phyloP scores from a whole-genome alignment of 1,139 yeast genomes.

The Geotrichum klebahnii region DNA sequence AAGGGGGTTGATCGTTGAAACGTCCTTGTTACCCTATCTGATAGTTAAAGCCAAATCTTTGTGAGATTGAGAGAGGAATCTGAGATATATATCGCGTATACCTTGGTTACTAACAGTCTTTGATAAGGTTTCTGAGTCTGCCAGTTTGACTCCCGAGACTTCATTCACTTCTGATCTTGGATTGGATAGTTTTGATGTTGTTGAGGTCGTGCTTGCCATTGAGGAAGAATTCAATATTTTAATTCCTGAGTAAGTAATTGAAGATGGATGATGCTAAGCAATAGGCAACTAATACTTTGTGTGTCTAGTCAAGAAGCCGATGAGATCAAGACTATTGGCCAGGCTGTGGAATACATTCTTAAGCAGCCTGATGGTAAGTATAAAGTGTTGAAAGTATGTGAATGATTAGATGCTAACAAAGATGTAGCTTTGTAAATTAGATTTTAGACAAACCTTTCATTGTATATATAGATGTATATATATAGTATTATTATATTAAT shows the following conservation, averaged over 20 bases:
- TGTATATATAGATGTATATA: too few relatives aligned
- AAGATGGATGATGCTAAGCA: neutral
- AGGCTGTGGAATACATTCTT: conserved; percentile 71
- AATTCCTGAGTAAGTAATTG: conserved; percentile 57
- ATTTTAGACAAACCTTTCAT: too few relatives aligned
- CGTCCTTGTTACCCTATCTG: conserved; percentile 12
- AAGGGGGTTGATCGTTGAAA: neutral
- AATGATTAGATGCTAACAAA: neutral
- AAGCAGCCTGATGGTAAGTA: conserved; percentile 51
- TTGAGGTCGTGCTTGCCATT: conserved; percentile 84
- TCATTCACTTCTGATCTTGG: conserved; percentile 73
- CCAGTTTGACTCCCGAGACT: conserved; percentile 55
- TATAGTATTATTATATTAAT: too few relatives aligned
- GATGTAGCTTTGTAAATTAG: neutral
- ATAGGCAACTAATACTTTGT: neutral
- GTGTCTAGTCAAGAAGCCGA: conserved; percentile 60
- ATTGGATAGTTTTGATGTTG: conserved; percentile 81
- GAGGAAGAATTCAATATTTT: conserved; percentile 65
- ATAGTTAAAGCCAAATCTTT: neutral
- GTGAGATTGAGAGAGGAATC: neutral
- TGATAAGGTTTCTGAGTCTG: conserved; percentile 27
- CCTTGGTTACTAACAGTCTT: neutral
- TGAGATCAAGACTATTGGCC: conserved; percentile 74
- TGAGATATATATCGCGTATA: neutral
- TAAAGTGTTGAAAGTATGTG: neutral